Base-by-base conservation (phyloP, 306 rosid genomes). In the Fragaria ananassa region DNA sequence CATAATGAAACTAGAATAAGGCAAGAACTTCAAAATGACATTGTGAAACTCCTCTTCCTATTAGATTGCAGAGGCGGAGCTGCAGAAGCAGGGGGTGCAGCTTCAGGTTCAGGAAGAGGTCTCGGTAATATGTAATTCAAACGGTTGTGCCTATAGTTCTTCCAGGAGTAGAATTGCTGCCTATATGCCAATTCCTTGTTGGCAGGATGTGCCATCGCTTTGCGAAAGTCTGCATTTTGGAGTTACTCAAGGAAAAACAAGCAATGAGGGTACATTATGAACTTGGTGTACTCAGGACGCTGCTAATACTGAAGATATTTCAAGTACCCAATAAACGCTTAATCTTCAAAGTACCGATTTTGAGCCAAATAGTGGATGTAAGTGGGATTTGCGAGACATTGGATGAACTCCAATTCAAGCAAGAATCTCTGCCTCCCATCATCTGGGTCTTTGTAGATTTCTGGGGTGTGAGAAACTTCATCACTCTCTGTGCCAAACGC, bases 131-230 rank as follows among this genome's bases (percentile, higher is more conserved):
- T 89, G 85, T 95, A 97, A 76, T 95, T 95, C 65, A 95, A 83
- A 58, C 97, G 86, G 73, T 92, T 95, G 89, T 88, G 89, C 81
- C 99, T 79, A 47, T 95, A 95, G 81, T 95, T 95, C 91, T 92
- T 95, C 99, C 99, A 95, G 84, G 83, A 95, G 84, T 92, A 95
- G 82, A 95, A 95, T 79, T 95, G 99, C 81, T 95, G 99, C 78
- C 99, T 84, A 75, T 95, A 97, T 15, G 92, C 89, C 83, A 95
- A 84, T 85, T 95, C 97, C 99, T 95, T 95, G 82, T 85, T 92
- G 66, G 51, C 88, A 75, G 98, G 98, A 87, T 95, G 97, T 44
- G 98, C 98, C 98, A 95, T 95, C 80, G 98, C 97, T 81, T 78
- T 88, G 50, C 97, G 97, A 78, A 95, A 95, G 77, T 87, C 88